Conservation (phyloP, 352 stramenopile genomes). For the Pythium phragmiticola region DNA sequence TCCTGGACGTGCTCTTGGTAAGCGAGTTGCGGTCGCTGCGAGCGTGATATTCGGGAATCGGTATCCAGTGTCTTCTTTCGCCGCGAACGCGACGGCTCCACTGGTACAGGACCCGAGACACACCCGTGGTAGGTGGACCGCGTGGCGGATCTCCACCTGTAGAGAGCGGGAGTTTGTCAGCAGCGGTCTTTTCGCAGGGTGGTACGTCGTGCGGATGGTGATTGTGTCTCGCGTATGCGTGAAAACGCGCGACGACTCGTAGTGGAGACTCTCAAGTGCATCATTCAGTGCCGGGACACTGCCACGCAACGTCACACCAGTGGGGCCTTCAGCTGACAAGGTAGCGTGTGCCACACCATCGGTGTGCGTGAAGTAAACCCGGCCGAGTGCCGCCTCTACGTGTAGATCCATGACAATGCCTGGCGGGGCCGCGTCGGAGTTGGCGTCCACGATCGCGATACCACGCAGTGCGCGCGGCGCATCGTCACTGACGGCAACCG, state of each 20-base stretch:
- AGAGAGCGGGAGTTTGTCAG: neutral
- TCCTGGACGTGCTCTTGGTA: neutral
- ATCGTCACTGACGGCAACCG: neutral
- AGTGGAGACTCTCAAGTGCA: slow-evolving; percentile 16
- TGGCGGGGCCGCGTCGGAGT: neutral
- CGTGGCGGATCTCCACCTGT: slow-evolving; percentile 26
- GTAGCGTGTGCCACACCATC: slow-evolving; percentile 2
- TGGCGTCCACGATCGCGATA: slow-evolving; percentile 22
- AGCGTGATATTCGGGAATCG: slow-evolving; percentile 38
- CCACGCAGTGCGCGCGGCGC: neutral
- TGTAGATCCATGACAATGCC: neutral
- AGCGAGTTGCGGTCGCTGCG: neutral
- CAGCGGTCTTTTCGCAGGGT: slow-evolving; percentile 2
- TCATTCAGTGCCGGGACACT: slow-evolving; percentile 10
- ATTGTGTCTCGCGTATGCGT: slow-evolving; percentile 13
- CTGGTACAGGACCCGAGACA: slow-evolving; percentile 12
- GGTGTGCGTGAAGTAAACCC: neutral
- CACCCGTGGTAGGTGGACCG: slow-evolving; percentile 32
- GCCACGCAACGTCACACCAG: slow-evolving; percentile 8
- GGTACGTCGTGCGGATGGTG: slow-evolving; percentile 1
- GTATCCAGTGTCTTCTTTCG: slow-evolving; percentile 43
- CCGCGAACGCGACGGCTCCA: slow-evolving; percentile 30
- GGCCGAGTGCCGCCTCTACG: slow-evolving; percentile 2
- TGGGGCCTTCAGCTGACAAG: neutral
- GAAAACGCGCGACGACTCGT: slow-evolving; percentile 6